phyloP scores from a whole-genome alignment of 78 protist genomes.

The Isochrysis galbana region DNA sequence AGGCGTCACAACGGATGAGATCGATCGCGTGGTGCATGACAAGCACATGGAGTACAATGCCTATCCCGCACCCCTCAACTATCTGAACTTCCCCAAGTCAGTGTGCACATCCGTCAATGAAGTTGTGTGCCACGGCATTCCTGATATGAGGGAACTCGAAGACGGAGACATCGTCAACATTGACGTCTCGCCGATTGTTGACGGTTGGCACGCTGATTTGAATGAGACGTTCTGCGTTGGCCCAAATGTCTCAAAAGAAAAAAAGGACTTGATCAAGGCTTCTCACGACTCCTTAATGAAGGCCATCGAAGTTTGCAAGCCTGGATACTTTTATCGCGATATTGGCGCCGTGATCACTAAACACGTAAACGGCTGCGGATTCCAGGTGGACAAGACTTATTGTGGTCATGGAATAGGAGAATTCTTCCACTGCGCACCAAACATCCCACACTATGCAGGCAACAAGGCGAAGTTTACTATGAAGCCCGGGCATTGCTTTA shows the following conservation, averaged over 20 bases:
- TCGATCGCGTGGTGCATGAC: constrained; percentile 81
- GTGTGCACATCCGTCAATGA: constrained; percentile 90
- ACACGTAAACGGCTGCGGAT: constrained; percentile 63
- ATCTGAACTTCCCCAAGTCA: constrained; percentile 85
- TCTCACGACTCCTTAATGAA: constrained; percentile 42
- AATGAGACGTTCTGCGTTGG: constrained; percentile 88
- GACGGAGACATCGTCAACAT: constrained; percentile 93
- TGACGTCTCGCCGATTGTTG: constrained; percentile 75
- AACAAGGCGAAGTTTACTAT: constrained; percentile 50
- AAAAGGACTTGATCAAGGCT: constrained; percentile 43
- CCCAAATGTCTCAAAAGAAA: constrained; percentile 41
- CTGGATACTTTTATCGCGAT: constrained; percentile 79
- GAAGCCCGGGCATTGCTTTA: constrained; percentile 88
- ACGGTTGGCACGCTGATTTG: constrained; percentile 79
- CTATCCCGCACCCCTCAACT: constrained; percentile 94
- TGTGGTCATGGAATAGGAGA: constrained; percentile 91
- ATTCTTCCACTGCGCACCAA: background rate
- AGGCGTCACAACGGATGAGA: constrained; percentile 89
- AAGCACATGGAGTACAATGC: background rate
- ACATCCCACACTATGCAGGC: constrained; percentile 10
- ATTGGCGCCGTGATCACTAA: constrained; percentile 75
- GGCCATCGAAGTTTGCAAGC: constrained; percentile 35
- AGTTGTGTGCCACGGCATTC: constrained; percentile 96
- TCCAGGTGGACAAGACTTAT: constrained; percentile 70
- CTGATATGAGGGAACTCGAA: constrained; percentile 79